Evolutionary conservation across 805 yeast genomes (phyloP), one percentile per base, ranked within the genome.

Genomic region (Starmerella asiatica): DNA sequence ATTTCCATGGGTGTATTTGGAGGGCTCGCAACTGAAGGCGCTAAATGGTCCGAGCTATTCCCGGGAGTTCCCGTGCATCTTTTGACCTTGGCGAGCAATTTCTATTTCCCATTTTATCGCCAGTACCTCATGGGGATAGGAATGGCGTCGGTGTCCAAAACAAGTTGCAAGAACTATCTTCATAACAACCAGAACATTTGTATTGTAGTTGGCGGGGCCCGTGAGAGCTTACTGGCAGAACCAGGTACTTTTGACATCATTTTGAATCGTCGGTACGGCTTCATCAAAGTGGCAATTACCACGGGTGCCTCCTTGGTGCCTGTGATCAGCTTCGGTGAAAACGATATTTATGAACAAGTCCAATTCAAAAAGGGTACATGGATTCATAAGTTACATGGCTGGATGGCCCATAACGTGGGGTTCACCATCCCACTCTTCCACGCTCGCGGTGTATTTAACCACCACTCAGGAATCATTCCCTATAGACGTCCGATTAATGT

Each of bases 181-280:
- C 56, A 60, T 36, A 70, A 74, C 42, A 74, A 78, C 47, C 76
- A 73, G 50, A 80, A 93, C 2, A 79, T 86, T 11, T 80, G 88
- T 46, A 76, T 91, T 42, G 97, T 91, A 1, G 76, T 91, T 19
- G 98, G 98, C 2, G 98, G 98, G 0, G 97, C 97, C 0, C 80
- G 84, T 44, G 98, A 91, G 54, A 75, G 93, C 1, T 63, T 91
- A 28, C 57, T 82, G 21, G 73, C 82, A 5, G 64, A 66, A 39
- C 51, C 51, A 3, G 38, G 42, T 5, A 55, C 60, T 1, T 70
- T 74, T 48, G 79, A 79, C 42, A 61, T 91, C 34, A 82, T 91
- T 0, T 61, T 91, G 31, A 68, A 75, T 30, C 77, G 74, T 46
- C 68, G 98, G 29, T 80, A 77, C 53, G 98, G 98, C 0, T 91